Evolutionary conservation across 2,329 filamentous ascomycete genomes (phyloP), one percentile per base, ranked within the genome.

Genomic region (Penicillium crustosum): DNA sequence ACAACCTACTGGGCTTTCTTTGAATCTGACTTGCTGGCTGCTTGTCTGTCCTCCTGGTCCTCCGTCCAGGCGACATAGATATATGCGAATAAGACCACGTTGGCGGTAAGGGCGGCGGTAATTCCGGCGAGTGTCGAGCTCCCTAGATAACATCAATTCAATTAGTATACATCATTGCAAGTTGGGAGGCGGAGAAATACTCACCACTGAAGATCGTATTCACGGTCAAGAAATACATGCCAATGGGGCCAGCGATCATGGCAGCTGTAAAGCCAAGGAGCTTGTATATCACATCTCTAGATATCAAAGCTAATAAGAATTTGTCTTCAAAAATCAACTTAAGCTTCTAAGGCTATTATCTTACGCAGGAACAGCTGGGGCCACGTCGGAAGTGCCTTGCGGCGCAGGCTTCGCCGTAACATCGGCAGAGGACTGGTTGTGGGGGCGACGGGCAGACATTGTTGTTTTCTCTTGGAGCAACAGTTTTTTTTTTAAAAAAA

Each of bases 61-160:
- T 99, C 94, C 60, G 83, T 87, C 84, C 96, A 93, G 4, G 94
- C 94, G 21, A 96, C 91, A 56, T 97, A 79, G 43, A 97, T 86
- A 75, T 97, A 99, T n/a, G 83, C 86, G 57, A 97, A 84, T 50
- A 99, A 79, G 4, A 99, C 91, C 2, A 95, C 84, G 68, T 99
- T 99, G 13, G 94, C 94, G 73, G 95, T 86, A 50, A 97, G 78
- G 21, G 94, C 94, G 1, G 94, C 94, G 35, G 89, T 80, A 0
- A 86, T 92, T 15, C 93, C 94, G 4, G 93, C 91, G 67, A 87
- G 93, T 2, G 93, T 96, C 15, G 91, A 84, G 75, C 96, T 96
- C 65, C 92, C 93, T 96, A n/a, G 21, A 21, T 4, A 33, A n/a
- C 13, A 44, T 29, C 33, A 8, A 50, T n/a, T 17, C 13, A 36